Conservation (phyloP, 176 grass and related monocot species). For the Oropetium thomaeum region DNA sequence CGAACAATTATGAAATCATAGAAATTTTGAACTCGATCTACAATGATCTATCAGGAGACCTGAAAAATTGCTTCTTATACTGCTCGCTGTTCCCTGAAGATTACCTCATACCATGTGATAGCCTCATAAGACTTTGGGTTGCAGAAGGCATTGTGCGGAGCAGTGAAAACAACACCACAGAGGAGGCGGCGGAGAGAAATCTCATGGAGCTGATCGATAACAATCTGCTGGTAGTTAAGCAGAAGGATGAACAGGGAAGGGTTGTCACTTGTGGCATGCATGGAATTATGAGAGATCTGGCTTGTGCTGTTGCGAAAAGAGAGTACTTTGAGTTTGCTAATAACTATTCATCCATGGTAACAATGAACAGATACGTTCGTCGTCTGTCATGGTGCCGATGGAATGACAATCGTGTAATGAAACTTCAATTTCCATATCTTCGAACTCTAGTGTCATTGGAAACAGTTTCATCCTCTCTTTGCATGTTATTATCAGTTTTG, state of each 20-base stretch:
- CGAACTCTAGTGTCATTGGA: not conserved
- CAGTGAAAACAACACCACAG: conserved; percentile 13
- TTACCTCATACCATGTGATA: not conserved
- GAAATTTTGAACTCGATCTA: conserved; percentile 36
- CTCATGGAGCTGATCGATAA: conserved; percentile 27
- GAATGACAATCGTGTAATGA: not conserved
- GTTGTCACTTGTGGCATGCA: conserved; percentile 34
- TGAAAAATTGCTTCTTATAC: conserved; percentile 34
- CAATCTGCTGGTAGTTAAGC: conserved; percentile 9
- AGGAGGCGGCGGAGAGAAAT: conserved; percentile 31
- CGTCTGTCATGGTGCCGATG: conserved; percentile 22
- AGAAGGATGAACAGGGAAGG: conserved; percentile 28
- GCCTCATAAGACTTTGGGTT: conserved; percentile 24
- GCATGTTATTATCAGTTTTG: not conserved
- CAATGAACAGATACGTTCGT: not conserved
- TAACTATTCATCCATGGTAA: not conserved
- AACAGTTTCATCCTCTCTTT: not conserved
- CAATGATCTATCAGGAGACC: conserved; percentile 28
- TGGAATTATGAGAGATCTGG: conserved; percentile 41
- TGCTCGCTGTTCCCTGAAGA: conserved; percentile 36
- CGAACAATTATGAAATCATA: conserved; percentile 23
- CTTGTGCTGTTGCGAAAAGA: conserved; percentile 29
- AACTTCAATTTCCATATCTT: conserved; percentile 17
- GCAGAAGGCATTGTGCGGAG: conserved; percentile 32
- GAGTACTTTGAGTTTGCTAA: conserved; percentile 23